Evolutionary conservation across 2,329 filamentous ascomycete species (phyloP).

Genomic region (Diaporthe nobilis): DNA sequence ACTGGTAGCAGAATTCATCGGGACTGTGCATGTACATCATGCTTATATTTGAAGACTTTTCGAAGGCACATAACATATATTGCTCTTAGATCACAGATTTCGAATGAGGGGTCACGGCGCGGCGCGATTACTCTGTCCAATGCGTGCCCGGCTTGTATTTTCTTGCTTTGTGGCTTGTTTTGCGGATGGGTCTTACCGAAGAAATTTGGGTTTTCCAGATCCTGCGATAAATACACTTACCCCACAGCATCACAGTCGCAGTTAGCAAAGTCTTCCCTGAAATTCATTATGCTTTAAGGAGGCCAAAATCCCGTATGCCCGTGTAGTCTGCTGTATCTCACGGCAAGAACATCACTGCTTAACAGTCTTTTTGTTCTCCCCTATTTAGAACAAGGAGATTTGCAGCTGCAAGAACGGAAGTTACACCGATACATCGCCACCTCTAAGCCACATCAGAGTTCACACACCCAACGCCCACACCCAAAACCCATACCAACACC

Average conservation of each 20-base stretch:
- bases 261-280: neutral
- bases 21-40: neutral
- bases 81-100: no score
- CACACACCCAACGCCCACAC: no score
- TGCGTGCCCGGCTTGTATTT: neutral
- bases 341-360: no score
- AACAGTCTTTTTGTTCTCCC: no score
- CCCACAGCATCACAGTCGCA: neutral
- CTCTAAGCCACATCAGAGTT: no score
- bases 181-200: neutral
- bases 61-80: neutral
- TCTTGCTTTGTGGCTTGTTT: no score
- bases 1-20: neutral
- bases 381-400: no score
- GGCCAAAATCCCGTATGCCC: neutral
- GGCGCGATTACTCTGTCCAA: neutral
- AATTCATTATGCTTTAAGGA: neutral
- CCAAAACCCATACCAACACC: no score
- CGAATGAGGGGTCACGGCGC: neutral
- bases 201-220: neutral
- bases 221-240: neutral
- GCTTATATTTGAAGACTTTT: neutral
- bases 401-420: no score
- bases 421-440: no score
- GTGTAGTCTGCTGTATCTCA: neutral